These are phyloP conservation scores for Protea cynaroides DNA, from an alignment of 164 flowering plant genomes.

Conservation along the genomic window DNA sequence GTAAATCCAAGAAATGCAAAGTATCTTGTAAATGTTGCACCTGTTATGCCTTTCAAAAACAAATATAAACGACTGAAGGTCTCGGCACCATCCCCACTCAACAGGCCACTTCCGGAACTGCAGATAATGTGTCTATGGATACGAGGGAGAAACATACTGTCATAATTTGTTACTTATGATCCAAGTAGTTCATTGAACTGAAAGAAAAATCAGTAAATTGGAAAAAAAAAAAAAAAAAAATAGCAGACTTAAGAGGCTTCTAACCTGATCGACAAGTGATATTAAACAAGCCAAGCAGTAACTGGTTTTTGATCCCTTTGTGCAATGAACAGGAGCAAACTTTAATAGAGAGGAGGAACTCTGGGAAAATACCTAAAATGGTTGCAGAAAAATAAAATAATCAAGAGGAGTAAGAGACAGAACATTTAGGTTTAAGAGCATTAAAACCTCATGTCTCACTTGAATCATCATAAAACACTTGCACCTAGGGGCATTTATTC, in stretches of 20 bases:
- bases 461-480: too few species aligned
- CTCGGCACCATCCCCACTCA: conserved; percentile 99
- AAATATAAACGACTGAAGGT: conserved; percentile 86
- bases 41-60: conserved; percentile 90
- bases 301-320: conserved; percentile 48
- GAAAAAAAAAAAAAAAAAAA: neutral
- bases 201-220: conserved; percentile 6
- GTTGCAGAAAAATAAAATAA: conserved; percentile 6
- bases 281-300: conserved; percentile 83
- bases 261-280: conserved; percentile 90
- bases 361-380: conserved; percentile 54
- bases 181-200: neutral
- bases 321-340: conserved; percentile 34
- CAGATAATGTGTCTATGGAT: conserved; percentile 59
- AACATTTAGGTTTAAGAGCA: neutral
- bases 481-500: neutral
- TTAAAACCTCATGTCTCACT: neutral
- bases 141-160: neutral
- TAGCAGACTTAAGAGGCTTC: neutral
- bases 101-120: conserved; percentile 76
- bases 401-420: neutral
- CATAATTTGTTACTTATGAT: neutral
- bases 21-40: conserved; percentile 23
- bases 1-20: neutral
- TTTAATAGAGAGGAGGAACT: conserved; percentile 43